Conservation (phyloP, 768 basidiomycete species). For the Macrocybe gigantea region DNA sequence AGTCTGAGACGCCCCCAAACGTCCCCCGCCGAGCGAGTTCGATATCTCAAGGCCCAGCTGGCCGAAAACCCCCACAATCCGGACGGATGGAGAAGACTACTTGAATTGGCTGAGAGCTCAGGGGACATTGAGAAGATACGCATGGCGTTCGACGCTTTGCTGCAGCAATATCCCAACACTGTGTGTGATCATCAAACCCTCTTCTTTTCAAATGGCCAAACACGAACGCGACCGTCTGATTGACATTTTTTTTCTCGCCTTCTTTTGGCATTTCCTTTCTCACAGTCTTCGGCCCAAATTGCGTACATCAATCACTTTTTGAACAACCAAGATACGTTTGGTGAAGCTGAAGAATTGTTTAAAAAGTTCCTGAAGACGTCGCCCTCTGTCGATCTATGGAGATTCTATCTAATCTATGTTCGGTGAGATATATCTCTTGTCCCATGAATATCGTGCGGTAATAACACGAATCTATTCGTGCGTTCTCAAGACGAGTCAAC, state of each 20-base stretch:
- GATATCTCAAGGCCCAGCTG: conserved; percentile 57
- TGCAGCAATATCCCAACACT: conserved; percentile 87
- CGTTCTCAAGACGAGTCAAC: conserved; percentile 54
- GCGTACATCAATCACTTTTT: conserved; percentile 78
- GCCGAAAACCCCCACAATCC: conserved; percentile 67
- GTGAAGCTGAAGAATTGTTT: conserved; percentile 84
- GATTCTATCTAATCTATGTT: conserved; percentile 91
- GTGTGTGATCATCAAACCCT: conserved; percentile 47
- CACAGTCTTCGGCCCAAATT: conserved; percentile 77
- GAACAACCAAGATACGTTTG: conserved; percentile 56
- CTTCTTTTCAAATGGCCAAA: background rate
- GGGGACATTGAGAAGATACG: conserved; percentile 79
- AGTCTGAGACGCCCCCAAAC: conserved; percentile 21
- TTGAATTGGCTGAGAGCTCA: conserved; percentile 70
- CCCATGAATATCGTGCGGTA: conserved; percentile 3
- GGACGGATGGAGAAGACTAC: conserved; percentile 72
- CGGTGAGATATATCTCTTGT: conserved; percentile 44
- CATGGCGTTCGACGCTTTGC: conserved; percentile 74
- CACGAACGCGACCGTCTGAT: background rate
- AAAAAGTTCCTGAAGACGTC: conserved; percentile 80
- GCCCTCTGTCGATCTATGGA: conserved; percentile 87
- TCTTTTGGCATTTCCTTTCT: conserved; percentile 4
- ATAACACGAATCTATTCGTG: conserved; percentile 7
- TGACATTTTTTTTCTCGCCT: background rate
- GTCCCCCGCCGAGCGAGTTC: conserved; percentile 56